phyloP scores from a whole-genome alignment of 2,329 filamentous ascomycete species.

The Macrophomina tecta region DNA sequence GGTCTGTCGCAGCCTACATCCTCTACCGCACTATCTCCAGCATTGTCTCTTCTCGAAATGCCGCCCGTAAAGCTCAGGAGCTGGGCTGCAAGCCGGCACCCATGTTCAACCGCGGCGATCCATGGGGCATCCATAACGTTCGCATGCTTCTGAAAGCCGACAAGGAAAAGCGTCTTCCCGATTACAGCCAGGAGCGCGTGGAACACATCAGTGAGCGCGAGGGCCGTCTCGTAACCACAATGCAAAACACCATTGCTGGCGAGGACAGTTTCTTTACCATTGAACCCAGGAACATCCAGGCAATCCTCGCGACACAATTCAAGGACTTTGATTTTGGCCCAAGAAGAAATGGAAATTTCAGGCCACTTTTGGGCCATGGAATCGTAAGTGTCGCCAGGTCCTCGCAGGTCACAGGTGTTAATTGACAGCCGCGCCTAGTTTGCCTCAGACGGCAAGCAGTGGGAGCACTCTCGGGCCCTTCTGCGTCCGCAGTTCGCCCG shows the following conservation, averaged over 20 bases:
- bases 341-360: constrained; percentile 43
- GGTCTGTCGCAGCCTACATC: constrained; percentile 40
- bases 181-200: constrained; percentile 35
- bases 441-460: constrained; percentile 52
- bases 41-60: constrained; percentile 39
- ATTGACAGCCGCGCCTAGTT: constrained; percentile 38
- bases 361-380: constrained; percentile 51
- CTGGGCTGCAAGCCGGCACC: constrained; percentile 54
- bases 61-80: constrained; percentile 46
- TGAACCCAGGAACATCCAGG: constrained; percentile 57
- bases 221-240: constrained; percentile 37
- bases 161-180: constrained; percentile 43
- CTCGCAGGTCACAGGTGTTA: constrained; percentile 31
- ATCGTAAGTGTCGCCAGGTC: constrained; percentile 32
- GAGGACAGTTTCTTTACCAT: constrained; percentile 50
- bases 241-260: constrained; percentile 46
- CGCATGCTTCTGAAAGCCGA: constrained; percentile 46
- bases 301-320: constrained; percentile 52
- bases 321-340: constrained; percentile 54
- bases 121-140: constrained; percentile 61
- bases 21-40: constrained; percentile 44
- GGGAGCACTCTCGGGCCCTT: constrained; percentile 51
- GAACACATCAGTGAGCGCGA: constrained; percentile 34
- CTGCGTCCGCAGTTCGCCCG: constrained; percentile 62
- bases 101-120: constrained; percentile 53